Conservation (phyloP, 345 rosid genomes). For the Rhodamnia rubescens region DNA sequence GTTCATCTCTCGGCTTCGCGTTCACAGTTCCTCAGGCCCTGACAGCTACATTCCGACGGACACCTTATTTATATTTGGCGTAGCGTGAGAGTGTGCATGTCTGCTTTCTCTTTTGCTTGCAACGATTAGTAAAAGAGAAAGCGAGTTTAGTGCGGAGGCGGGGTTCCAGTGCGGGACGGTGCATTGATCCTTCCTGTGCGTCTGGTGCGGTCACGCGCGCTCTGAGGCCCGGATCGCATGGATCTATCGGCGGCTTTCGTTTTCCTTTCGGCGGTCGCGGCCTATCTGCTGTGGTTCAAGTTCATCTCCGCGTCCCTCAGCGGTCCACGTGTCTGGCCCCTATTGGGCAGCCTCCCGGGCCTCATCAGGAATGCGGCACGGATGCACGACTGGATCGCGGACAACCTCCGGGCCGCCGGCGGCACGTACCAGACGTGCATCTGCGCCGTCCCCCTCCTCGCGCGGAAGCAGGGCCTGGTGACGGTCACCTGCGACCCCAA, state of each 20-base stretch:
- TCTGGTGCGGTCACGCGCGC: neutral
- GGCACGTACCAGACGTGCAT: slow-evolving; percentile 44
- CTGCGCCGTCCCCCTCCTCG: slow-evolving; percentile 18
- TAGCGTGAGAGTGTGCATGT: neutral
- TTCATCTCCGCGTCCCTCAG: slow-evolving; percentile 9
- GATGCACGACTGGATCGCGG: slow-evolving; percentile 40
- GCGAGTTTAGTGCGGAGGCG: neutral
- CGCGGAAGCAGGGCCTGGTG: slow-evolving; percentile 34
- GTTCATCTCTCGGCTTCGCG: neutral
- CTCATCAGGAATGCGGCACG: slow-evolving; percentile 15
- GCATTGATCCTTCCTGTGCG: neutral
- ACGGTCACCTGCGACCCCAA: slow-evolving; percentile 43
- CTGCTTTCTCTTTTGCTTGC: neutral
- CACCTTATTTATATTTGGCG: neutral
- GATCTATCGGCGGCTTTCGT: slow-evolving; percentile 14
- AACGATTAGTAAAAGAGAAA: neutral
- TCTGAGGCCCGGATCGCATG: slow-evolving; percentile 7
- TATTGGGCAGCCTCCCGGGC: slow-evolving; percentile 29
- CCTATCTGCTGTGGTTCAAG: slow-evolving; percentile 25
- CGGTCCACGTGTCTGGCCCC: slow-evolving; percentile 45
- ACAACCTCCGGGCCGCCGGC: slow-evolving; percentile 23
- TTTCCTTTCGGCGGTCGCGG: slow-evolving; percentile 12
- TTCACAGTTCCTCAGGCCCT: neutral
- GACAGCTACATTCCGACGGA: neutral
- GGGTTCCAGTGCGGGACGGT: neutral